Percentiles rank a stretch among this genome's conserved stretches.
Evolutionary conservation across 2,329 filamentous ascomycete genomes (phyloP).

Genomic region (Diaporthe ilicicola): DNA sequence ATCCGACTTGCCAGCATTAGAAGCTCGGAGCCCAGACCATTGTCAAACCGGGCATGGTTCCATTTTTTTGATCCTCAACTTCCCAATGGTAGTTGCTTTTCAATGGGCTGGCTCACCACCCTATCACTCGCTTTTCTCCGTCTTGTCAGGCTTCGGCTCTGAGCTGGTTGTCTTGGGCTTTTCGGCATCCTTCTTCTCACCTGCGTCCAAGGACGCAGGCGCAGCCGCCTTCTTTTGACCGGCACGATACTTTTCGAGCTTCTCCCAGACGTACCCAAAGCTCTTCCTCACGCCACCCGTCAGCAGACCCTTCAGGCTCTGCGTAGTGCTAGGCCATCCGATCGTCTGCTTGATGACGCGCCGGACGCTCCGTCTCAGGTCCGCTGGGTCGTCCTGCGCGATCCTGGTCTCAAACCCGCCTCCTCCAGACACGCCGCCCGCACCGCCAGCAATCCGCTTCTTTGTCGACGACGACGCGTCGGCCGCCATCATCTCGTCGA

Average conservation of each 20-base stretch:
- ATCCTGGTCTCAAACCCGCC: conserved; percentile 89
- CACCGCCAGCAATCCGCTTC: neutral
- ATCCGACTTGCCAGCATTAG: neutral
- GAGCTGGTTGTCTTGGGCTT: neutral
- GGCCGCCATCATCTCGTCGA: conserved; percentile 84
- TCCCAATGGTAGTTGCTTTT: neutral
- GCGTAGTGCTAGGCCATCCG: conserved; percentile 88
- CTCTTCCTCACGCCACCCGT: conserved; percentile 79
- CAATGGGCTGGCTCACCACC: neutral
- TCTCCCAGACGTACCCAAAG: conserved; percentile 82
- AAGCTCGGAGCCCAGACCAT: neutral
- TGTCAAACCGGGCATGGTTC: neutral
- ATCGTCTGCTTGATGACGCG: conserved; percentile 87
- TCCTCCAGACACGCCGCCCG: conserved; percentile 60
- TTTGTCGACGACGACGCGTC: conserved; percentile 66
- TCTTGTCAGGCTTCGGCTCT: conserved; percentile 1
- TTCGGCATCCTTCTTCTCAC: neutral
- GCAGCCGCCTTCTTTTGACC: conserved; percentile 43
- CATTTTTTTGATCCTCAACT: neutral
- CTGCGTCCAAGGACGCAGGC: conserved; percentile 4
- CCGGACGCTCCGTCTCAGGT: conserved; percentile 76
- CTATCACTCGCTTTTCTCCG: conserved; percentile 29
- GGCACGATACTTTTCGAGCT: conserved; percentile 72
- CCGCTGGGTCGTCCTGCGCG: conserved; percentile 70
- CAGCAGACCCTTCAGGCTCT: conserved; percentile 84